Base-by-base conservation (phyloP, 352 stramenopile genomes). In the Phytophthora foliorum region DNA sequence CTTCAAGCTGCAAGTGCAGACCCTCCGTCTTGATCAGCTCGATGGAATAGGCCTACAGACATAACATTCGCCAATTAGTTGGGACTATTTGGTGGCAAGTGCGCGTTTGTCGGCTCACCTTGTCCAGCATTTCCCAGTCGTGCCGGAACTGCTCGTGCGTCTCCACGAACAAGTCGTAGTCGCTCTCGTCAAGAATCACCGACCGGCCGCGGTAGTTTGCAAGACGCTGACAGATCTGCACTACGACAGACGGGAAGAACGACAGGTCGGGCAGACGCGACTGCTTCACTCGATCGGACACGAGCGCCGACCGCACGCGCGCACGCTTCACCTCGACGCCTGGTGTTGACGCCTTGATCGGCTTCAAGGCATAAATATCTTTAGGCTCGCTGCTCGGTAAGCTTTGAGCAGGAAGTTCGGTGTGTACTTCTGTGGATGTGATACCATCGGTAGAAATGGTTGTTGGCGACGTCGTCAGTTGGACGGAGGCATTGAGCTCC, bases 41-140 rank as follows among this genome's bases (percentile, higher is more conserved):
- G 25, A 86, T 83, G 2, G 80, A 86, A 39, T 83, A 83, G 21
- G 63, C 77, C 80, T 88, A 31, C 21, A 19, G 13, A 56, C n/a
- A 49, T 3, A 66, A 38, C 24, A 32, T 32, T 21, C 8, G 17
- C 24, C 29, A 72, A 19, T 39, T 41, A 21, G 10, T 8, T 21
- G 21, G 6, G 32, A 9, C 9, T 45, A 16, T 16, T 25, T 22
- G 27, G 29, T 27, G 3, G 6, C 6, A 2, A 1, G 22, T 21
- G 11, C 7, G 7, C 3, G 7, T 41, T 14, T 1, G 7, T 11
- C 27, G 4, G n/a, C 51, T 19, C n/a, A 86, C 80, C 75, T 89
- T 91, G 59, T 94, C 83, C 21, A 94, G 81, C 58, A 79, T 69
- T 54, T 88, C 80, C 86, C 86, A 92, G 52, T 92, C 80, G 3